Conservation (phyloP, 768 basidiomycete species). For the Glaciozyma antarctica region DNA sequence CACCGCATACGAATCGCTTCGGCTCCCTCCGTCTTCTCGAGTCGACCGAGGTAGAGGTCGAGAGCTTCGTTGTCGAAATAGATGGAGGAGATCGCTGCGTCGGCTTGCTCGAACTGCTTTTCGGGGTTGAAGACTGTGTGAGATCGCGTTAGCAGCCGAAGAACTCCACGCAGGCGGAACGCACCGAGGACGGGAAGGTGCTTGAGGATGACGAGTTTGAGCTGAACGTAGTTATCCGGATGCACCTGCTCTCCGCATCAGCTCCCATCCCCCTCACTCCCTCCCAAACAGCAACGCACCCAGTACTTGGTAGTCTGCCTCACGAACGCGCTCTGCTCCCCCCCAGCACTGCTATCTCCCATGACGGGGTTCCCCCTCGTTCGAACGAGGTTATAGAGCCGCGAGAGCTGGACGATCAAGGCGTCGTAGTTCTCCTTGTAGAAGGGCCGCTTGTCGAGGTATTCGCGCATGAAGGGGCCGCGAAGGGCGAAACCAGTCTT, state of each 20-base stretch:
- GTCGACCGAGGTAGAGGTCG: conserved; percentile 86
- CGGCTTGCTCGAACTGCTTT: conserved; percentile 69
- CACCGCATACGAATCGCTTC: conserved; percentile 92
- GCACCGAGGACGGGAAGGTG: conserved; percentile 87
- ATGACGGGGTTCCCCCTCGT: conserved; percentile 89
- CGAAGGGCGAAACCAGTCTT: conserved; percentile 75
- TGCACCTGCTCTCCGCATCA: conserved; percentile 46
- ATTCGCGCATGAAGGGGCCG: conserved; percentile 77
- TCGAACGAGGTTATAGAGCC: conserved; percentile 86
- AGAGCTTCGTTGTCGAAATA: conserved; percentile 95
- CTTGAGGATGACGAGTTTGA: conserved; percentile 84
- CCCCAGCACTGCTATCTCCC: conserved; percentile 89
- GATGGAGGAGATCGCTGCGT: conserved; percentile 81
- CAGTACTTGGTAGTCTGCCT: conserved; percentile 98
- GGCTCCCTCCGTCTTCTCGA: conserved; percentile 98
- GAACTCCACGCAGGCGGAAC: conserved; percentile 29
- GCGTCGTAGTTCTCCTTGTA: conserved; percentile 91
- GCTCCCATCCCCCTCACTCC: conserved; percentile 34
- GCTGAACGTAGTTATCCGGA: conserved; percentile 82
- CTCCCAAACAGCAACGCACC: conserved; percentile 46
- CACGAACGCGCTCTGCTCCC: conserved; percentile 94
- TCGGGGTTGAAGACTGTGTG: conserved; percentile 75
- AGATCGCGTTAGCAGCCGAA: neutral
- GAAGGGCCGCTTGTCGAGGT: conserved; percentile 87
- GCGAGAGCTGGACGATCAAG: conserved; percentile 89